Percentiles rank a stretch among this genome's conserved stretches.
Evolutionary conservation across 495 filamentous ascomycete genomes (phyloP).

Genomic region (Penicillium flavigenum): DNA sequence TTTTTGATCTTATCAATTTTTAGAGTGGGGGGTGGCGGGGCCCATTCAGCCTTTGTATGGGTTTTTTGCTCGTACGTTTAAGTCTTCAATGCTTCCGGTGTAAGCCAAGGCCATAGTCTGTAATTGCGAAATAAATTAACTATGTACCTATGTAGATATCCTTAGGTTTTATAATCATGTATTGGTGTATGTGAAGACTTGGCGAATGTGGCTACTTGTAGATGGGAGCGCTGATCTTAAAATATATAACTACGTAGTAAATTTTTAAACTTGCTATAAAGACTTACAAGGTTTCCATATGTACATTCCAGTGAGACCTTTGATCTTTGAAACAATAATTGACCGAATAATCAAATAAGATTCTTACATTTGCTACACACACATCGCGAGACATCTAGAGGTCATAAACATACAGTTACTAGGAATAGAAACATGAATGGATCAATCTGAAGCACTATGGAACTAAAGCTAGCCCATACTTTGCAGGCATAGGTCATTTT

Average conservation of each 20-base stretch:
- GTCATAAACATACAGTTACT: neutral
- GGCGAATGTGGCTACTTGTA: neutral
- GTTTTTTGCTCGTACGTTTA: slow-evolving; percentile 7
- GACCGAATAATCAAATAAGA: neutral
- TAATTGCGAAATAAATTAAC: neutral
- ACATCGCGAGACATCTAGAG: neutral
- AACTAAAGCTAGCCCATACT: neutral
- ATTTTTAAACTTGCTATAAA: neutral
- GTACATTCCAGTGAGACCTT: neutral
- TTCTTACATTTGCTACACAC: neutral
- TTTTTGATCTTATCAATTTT: slow-evolving; percentile 37
- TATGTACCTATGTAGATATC: neutral
- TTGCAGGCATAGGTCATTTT: neutral
- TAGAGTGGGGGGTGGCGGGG: slow-evolving; percentile 33
- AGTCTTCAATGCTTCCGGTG: neutral
- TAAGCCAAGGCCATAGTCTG: neutral
- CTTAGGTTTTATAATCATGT: neutral
- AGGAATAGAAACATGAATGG: neutral
- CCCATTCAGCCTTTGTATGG: slow-evolving; percentile 6
- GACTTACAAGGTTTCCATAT: neutral
- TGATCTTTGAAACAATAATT: neutral
- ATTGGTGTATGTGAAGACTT: neutral
- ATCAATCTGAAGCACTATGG: neutral
- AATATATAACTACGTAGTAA: neutral
- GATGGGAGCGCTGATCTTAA: neutral